These are phyloP conservation scores for Aquilaria yunnanensis DNA, from an alignment of 345 rosid genomes.

Conservation along the genomic window DNA sequence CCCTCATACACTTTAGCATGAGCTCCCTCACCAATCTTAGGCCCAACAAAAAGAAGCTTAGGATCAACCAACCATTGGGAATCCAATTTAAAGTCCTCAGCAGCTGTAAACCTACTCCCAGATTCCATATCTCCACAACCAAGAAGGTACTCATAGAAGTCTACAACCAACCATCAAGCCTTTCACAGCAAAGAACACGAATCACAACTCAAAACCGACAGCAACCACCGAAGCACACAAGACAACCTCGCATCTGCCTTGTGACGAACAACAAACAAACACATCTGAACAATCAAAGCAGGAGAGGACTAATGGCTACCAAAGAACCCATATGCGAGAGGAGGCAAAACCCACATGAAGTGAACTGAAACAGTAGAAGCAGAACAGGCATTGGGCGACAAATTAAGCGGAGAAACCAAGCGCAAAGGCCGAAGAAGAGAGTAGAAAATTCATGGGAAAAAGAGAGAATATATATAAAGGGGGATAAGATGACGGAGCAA, in stretches of 20 bases:
- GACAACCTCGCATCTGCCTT: conserved; percentile 25
- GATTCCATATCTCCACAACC: conserved; percentile 61
- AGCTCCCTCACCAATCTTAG: conserved; percentile 97
- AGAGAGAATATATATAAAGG: conserved; percentile 27
- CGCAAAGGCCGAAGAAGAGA: conserved; percentile 17
- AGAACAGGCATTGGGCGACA: conserved; percentile 8
- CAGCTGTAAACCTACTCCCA: conserved; percentile 40
- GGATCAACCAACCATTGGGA: conserved; percentile 88
- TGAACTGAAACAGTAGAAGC: neutral
- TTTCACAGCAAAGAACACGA: conserved; percentile 8
- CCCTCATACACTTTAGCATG: conserved; percentile 98
- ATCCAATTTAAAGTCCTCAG: conserved; percentile 51
- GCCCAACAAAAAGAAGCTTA: conserved; percentile 86
- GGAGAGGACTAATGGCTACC: conserved; percentile 25
- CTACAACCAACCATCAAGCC: conserved; percentile 7
- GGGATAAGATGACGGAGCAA: conserved; percentile 18
- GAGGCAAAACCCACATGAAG: conserved; percentile 36
- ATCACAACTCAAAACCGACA: conserved; percentile 21
- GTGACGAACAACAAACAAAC: conserved; percentile 14
- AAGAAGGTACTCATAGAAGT: conserved; percentile 17
- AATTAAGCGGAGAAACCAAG: conserved; percentile 9
- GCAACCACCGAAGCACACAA: conserved; percentile 18
- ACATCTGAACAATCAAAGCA: conserved; percentile 21
- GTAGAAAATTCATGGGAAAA: conserved; percentile 28
- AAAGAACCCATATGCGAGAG: conserved; percentile 19